phyloP scores from a whole-genome alignment of 768 basidiomycete genomes.

The Kondoa subrosea region DNA sequence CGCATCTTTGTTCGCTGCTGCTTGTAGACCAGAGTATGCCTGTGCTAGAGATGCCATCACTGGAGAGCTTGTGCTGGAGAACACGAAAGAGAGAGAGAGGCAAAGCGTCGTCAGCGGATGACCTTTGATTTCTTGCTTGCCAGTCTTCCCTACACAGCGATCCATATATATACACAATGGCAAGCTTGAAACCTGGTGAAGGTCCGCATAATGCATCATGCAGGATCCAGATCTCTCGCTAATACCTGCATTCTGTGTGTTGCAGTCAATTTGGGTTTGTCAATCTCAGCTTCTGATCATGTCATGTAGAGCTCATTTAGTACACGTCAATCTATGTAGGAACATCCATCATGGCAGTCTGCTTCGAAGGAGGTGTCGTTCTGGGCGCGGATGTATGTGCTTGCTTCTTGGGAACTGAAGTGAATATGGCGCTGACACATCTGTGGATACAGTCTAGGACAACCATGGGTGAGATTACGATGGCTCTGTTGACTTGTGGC shows the following conservation, averaged over 20 bases:
- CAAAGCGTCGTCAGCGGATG: neutral
- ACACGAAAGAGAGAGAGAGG: too few species aligned
- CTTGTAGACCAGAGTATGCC: neutral
- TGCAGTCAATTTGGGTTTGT: neutral
- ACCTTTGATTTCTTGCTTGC: too few species aligned
- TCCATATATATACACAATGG: neutral
- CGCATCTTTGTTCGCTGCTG: neutral
- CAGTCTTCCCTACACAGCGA: too few species aligned
- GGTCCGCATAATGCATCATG: constrained; percentile 12
- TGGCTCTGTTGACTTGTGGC: too few species aligned
- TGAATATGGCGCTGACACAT: too few species aligned
- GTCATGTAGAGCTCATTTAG: too few species aligned
- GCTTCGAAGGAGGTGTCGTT: constrained; percentile 85
- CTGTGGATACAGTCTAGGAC: too few species aligned
- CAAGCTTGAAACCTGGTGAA: neutral
- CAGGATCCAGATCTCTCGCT: neutral
- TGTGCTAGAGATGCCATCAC: neutral
- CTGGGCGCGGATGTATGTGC: constrained; percentile 95
- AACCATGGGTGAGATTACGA: too few species aligned
- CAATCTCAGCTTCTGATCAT: neutral
- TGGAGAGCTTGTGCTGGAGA: too few species aligned
- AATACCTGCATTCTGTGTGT: neutral
- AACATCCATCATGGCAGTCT: constrained; percentile 99
- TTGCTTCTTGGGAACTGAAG: too few species aligned
- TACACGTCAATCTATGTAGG: constrained; percentile 35